Evolutionary conservation across 352 stramenopile genomes (phyloP), one percentile per base, ranked within the genome.

Genomic region (Phytophthora vignae): DNA sequence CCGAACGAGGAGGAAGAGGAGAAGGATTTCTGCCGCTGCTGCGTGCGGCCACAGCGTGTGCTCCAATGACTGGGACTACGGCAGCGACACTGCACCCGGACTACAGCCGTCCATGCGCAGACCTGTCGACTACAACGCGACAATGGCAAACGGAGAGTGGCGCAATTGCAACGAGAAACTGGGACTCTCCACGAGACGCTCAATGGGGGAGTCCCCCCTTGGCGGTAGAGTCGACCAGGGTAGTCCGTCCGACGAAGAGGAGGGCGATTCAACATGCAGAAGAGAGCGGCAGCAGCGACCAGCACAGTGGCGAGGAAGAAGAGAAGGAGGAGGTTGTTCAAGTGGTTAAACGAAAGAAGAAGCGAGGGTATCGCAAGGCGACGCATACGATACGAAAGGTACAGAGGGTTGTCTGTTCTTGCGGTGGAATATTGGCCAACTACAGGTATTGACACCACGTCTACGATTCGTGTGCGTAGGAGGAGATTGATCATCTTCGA

Each of bases 371-470:
- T 4, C 74, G 74, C 21, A 81, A 81, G 50, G 74, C 71, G 14
- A 79, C 74, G 36, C 74, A 81, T 29, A 74, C 74, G 5, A 71
- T 81, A 29, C 67, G 74, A 25, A 81, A 81, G 65, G 74, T 81
- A 40, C 54, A 64, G 46, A 29, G 46, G 46, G 9, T 12, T 53
- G 42, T 38, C 31, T 38, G 42, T 50, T 50, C 3, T 22, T 50
- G 42, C 22, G 42, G 15, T 11, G 42, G 42, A 10, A 3, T 22
- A 21, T 19, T 49, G 40, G 36, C 8, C 38, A 17, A 46, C 19
- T 38, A 22, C 21, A 22, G 21, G 21, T 22, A 38, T 38, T 49
- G 48, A 33, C 8, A 40, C 21, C 60, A 59, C 4, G 14, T 22
- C 14, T 31, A 56, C 52, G 40, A 46, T 48, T 21, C 48, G 44